phyloP scores from a whole-genome alignment of 2,329 filamentous ascomycete genomes.

The Ophiocordyceps camponoti-floridani region DNA sequence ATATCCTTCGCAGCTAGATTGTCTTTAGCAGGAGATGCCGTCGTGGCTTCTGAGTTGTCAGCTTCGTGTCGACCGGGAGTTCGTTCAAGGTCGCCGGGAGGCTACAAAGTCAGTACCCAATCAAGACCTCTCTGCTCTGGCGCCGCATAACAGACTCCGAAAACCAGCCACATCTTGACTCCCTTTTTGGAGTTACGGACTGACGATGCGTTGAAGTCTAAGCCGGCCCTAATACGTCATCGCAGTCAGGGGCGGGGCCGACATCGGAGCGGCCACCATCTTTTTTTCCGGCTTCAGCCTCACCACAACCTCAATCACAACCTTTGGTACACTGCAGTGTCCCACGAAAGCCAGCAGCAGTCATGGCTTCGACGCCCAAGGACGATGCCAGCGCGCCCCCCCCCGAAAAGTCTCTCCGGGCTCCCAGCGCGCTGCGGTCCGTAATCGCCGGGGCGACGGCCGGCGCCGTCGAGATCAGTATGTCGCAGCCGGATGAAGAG shows the following conservation, averaged over 20 bases:
- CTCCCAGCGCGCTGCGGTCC: conserved; percentile 68
- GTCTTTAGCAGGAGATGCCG: no score
- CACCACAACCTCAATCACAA: not conserved
- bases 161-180: no score
- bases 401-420: conserved; percentile 17
- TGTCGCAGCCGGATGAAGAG: conserved; percentile 5
- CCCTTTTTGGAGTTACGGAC: no score
- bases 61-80: no score
- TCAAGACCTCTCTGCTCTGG: no score
- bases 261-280: not conserved
- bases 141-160: no score
- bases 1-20: no score
- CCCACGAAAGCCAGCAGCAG: conserved; percentile 1
- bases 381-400: conserved; percentile 5
- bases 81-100: no score
- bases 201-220: not conserved
- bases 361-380: conserved; percentile 12
- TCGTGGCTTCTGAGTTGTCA: no score
- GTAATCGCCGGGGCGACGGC: conserved; percentile 87
- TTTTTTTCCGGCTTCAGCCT: not conserved
- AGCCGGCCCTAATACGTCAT: not conserved
- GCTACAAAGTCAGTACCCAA: no score
- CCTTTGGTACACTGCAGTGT: not conserved
- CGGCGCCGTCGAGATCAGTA: conserved; percentile 86
- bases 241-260: not conserved